These are phyloP conservation scores for Albifimbria verrucaria DNA, from an alignment of 2,329 filamentous ascomycete species.

Conservation along the genomic window DNA sequence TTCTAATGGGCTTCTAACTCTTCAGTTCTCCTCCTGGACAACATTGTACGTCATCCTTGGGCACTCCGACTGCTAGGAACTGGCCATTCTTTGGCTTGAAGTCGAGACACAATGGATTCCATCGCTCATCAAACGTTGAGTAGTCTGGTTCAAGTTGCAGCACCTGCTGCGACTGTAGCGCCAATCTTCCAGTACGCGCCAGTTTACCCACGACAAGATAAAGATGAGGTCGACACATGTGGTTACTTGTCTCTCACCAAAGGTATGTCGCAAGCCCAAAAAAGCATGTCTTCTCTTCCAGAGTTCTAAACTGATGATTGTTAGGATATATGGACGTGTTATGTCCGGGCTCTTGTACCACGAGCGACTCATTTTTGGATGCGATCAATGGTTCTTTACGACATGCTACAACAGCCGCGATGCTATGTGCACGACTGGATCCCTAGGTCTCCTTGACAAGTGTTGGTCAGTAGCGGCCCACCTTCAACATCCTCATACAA, in stretches of 20 bases:
- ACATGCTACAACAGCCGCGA: not conserved
- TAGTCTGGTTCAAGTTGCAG: not conserved
- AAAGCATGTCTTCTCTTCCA: too few species aligned
- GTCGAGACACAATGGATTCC: not conserved
- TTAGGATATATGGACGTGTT: not conserved
- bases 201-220: not conserved
- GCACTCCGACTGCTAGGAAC: too few species aligned
- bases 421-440: not conserved
- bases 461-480: not conserved
- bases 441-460: not conserved
- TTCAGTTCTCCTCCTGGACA: too few species aligned
- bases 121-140: conserved; percentile 1
- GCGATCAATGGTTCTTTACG: not conserved
- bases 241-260: not conserved
- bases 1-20: too few species aligned
- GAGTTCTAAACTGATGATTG: too few species aligned
- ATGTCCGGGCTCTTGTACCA: not conserved
- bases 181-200: not conserved
- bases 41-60: too few species aligned
- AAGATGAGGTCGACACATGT: not conserved
- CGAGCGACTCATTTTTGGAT: not conserved
- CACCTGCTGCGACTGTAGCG: not conserved
- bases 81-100: too few species aligned
- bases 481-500: not conserved
- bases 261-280: not conserved